Conservation (phyloP, 768 basidiomycete species). For the Neoboletus magnificus region DNA sequence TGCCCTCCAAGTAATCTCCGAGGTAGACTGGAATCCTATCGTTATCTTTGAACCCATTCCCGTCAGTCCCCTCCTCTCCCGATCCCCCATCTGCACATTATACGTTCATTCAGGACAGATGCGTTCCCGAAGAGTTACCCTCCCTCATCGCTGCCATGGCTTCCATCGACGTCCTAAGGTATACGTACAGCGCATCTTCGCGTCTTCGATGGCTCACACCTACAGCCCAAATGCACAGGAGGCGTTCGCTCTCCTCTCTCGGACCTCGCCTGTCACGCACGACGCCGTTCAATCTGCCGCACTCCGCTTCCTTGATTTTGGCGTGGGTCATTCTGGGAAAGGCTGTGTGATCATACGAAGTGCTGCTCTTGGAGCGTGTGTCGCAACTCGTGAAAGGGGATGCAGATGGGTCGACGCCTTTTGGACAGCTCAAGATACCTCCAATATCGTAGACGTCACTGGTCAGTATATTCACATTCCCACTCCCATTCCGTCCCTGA, state of each 20-base stretch:
- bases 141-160: conserved; percentile 58
- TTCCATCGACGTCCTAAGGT: conserved; percentile 69
- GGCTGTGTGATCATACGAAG: conserved; percentile 74
- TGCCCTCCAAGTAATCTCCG: conserved; percentile 61
- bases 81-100: not conserved
- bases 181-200: conserved; percentile 2
- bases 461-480: conserved; percentile 40
- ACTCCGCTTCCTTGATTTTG: conserved; percentile 54
- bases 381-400: conserved; percentile 41
- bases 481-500: conserved; percentile 3
- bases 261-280: conserved; percentile 41
- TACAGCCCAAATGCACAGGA: conserved; percentile 84
- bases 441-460: conserved; percentile 76
- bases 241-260: conserved; percentile 64
- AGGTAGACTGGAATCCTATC: conserved; percentile 66
- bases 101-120: conserved; percentile 53
- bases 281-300: conserved; percentile 66
- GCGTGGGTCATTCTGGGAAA: conserved; percentile 45
- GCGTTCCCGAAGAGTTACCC: conserved; percentile 76
- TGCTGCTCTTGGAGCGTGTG: conserved; percentile 68
- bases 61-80: conserved; percentile 39
- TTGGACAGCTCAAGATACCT: conserved; percentile 49
- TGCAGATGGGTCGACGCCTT: conserved; percentile 72
- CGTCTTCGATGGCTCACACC: conserved; percentile 2
- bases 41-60: conserved; percentile 87